These are phyloP conservation scores for Colletotrichum endophyticum DNA, from an alignment of 2,329 filamentous ascomycete species.

Conservation along the genomic window DNA sequence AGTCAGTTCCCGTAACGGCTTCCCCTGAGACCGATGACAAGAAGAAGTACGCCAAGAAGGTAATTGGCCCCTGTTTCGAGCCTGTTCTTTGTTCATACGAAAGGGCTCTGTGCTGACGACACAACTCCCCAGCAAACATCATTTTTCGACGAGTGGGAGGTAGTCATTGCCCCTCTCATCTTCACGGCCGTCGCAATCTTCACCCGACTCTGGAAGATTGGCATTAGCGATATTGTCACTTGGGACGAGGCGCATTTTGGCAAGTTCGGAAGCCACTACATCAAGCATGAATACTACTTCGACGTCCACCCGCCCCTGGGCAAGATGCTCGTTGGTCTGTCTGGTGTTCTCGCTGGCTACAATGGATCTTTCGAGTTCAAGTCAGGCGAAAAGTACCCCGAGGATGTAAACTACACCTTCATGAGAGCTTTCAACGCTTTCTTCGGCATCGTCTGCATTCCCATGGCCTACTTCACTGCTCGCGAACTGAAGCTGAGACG, in stretches of 20 bases:
- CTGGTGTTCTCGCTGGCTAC: slow-evolving; percentile 94
- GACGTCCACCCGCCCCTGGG: slow-evolving; percentile 88
- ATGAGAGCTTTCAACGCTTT: slow-evolving; percentile 98
- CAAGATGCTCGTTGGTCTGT: slow-evolving; percentile 97
- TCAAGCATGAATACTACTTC: slow-evolving; percentile 99
- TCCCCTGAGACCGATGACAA: slow-evolving; percentile 59
- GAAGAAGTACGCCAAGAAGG: slow-evolving; percentile 65
- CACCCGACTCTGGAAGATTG: slow-evolving; percentile 73
- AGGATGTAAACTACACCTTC: slow-evolving; percentile 94
- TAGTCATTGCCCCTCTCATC: slow-evolving; percentile 64
- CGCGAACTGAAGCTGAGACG: slow-evolving; percentile 86
- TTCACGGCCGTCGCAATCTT: slow-evolving; percentile 68
- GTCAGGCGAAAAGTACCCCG: slow-evolving; percentile 93
- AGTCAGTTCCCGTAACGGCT: slow-evolving; percentile 37
- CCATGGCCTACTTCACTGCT: slow-evolving; percentile 93
- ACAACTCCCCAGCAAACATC: slow-evolving; percentile 49
- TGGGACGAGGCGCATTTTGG: slow-evolving; percentile 80
- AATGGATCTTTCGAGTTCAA: slow-evolving; percentile 99
- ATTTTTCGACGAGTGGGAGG: slow-evolving; percentile 67
- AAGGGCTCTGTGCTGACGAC: slow-evolving; percentile 24
- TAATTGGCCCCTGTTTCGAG: slow-evolving; percentile 30
- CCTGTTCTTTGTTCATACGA: background rate
- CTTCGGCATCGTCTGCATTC: slow-evolving; percentile 91
- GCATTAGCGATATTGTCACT: slow-evolving; percentile 69
- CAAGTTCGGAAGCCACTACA: slow-evolving; percentile 98